A percentile compares a stretch with the other conserved stretches of the same genome.
Conservation (phyloP, 2,329 filamentous ascomycete species). For the Akanthomyces lecanii region DNA sequence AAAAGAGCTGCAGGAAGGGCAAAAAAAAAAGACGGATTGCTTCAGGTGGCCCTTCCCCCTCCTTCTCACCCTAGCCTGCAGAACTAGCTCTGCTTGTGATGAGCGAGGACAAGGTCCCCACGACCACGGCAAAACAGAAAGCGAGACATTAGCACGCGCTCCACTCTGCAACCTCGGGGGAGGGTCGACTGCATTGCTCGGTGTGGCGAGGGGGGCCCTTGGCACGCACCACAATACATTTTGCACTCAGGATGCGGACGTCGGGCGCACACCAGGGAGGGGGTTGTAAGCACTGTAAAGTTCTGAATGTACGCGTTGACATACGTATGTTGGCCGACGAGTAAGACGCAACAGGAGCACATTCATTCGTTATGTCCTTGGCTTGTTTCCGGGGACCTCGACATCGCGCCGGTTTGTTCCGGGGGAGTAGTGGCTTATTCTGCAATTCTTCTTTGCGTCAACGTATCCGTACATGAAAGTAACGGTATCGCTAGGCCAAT, state of each 20-base stretch:
- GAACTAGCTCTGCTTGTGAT: background rate
- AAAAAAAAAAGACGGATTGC: background rate
- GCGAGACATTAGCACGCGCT: background rate
- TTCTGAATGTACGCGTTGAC: background rate
- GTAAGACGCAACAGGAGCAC: background rate
- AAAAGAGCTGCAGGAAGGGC: background rate
- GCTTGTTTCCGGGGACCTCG: conserved; percentile 3
- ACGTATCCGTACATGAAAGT: background rate
- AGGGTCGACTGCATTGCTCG: background rate
- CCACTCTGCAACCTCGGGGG: background rate
- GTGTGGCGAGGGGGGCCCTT: background rate
- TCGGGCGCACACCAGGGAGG: background rate
- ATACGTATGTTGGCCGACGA: conserved; percentile 8
- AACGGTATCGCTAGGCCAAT: background rate
- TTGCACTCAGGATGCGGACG: background rate
- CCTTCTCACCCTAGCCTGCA: background rate
- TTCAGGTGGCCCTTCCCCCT: background rate
- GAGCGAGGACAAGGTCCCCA: background rate
- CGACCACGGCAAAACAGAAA: background rate
- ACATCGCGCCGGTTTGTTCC: conserved; percentile 10
- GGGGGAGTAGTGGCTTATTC: background rate
- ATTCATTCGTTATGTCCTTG: conserved; percentile 5
- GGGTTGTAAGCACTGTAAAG: background rate
- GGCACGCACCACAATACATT: background rate
- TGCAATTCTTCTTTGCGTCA: background rate